Base-by-base conservation (phyloP, 805 yeast species). In the Candida vaughaniae region DNA sequence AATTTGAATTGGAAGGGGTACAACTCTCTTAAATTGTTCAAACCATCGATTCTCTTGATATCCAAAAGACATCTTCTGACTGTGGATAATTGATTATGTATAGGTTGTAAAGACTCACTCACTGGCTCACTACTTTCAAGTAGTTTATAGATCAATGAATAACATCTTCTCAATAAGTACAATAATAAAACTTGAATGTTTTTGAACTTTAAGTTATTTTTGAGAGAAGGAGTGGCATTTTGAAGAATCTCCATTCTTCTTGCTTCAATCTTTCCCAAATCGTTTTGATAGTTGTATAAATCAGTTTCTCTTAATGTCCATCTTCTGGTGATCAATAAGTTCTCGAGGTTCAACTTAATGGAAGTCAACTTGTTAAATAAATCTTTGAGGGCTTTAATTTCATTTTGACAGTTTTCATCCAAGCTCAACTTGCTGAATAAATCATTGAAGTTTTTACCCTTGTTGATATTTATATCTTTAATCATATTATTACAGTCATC, bases 261-360 rank as follows among this genome's bases (percentile, higher is more conserved):
- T 35, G 80, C 83, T 56, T 91, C 96, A 43, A 93, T 80, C 39
- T 70, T 75, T 51, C 78, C 81, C 44, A 93, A 69, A 45, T 73
- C 71, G 52, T 82, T 79, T 61, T 89, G 95, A 57, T 85, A 90
- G 33, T 75, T 73, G 64, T 85, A 93, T 43, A 93, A 71, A 63
- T 93, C 99, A 0, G 99, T 93, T 53, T 90, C 96, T 54, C 99
- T 78, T 65, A 93, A 69, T 2, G 98, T 91, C 99, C 99, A 93
- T 58, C 99, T 77, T 61, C 96, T 81, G 3, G 99, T 93, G 30
- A 93, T 79, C 50, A 91, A 71, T 45, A 93, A 67, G 48, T 86
- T 87, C 49, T 87, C 96, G 43, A 93, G 71, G 14, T 82, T 81
- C 16, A 78, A 71, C 57, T 88, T 86, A 48, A 88, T 71, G 30